phyloP scores from a whole-genome alignment of 768 basidiomycete genomes.

The Amylocystis lapponica region DNA sequence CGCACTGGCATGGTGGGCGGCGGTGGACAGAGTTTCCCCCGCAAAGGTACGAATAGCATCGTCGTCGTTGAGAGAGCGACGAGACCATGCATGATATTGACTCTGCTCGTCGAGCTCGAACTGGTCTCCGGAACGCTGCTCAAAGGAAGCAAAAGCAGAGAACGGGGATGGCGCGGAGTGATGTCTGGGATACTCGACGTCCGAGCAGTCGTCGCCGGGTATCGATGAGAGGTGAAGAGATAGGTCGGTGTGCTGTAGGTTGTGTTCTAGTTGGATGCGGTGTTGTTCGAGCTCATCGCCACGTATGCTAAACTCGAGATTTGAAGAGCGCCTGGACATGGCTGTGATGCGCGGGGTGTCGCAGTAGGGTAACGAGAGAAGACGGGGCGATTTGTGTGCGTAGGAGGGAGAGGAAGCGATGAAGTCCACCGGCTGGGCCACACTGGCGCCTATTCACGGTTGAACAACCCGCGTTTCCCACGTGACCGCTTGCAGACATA shows the following conservation, averaged over 20 bases:
- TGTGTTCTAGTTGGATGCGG: constrained; percentile 74
- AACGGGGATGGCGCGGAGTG: constrained; percentile 52
- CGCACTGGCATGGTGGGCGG: constrained; percentile 85
- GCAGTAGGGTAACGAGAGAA: constrained; percentile 3
- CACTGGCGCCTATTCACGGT: too few species aligned
- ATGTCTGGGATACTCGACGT: constrained; percentile 72
- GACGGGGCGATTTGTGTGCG: neutral
- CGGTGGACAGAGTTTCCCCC: constrained; percentile 72
- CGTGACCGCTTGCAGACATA: constrained; percentile 10
- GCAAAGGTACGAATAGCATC: constrained; percentile 60
- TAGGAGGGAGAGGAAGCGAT: constrained; percentile 3
- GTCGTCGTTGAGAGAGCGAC: constrained; percentile 48
- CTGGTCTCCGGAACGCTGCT: constrained; percentile 48
- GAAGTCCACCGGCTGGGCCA: neutral
- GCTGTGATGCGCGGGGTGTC: constrained; percentile 10
- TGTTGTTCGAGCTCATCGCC: constrained; percentile 73
- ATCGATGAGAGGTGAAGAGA: constrained; percentile 64
- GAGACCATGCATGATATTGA: constrained; percentile 30
- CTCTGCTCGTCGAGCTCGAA: constrained; percentile 46
- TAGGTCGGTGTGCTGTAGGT: constrained; percentile 67
- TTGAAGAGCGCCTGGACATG: constrained; percentile 14
- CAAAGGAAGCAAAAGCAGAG: constrained; percentile 56
- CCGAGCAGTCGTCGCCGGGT: constrained; percentile 35
- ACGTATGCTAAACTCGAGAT: constrained; percentile 47
- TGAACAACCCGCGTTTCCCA: constrained; percentile 16